phyloP scores from a whole-genome alignment of 164 flowering plant genomes.

The Pachysandra terminalis region DNA sequence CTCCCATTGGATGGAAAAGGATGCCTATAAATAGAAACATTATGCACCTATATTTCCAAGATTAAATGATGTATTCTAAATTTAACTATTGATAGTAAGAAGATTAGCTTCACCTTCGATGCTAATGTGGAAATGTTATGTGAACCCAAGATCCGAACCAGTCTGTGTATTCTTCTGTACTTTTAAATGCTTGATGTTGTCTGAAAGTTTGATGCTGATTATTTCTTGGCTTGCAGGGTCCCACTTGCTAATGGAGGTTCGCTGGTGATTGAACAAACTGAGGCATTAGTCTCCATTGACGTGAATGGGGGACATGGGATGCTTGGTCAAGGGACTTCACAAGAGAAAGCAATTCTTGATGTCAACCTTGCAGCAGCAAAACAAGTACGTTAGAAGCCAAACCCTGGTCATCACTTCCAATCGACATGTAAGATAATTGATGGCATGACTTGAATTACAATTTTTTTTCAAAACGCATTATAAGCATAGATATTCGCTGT shows the following conservation, averaged over 20 bases:
- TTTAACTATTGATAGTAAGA: not conserved
- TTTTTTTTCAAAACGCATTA: too few relatives aligned
- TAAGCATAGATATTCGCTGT: too few relatives aligned
- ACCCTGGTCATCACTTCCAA: constrained; percentile 12
- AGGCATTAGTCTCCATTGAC: constrained; percentile 95
- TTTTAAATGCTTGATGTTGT: not conserved
- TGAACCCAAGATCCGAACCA: not conserved
- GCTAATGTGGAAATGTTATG: not conserved
- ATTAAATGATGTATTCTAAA: too few relatives aligned
- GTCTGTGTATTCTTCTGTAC: not conserved
- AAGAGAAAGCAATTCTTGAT: constrained; percentile 86
- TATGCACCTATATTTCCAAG: not conserved
- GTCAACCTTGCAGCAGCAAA: constrained; percentile 97
- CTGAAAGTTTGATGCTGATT: constrained; percentile 7
- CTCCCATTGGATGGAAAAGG: not conserved
- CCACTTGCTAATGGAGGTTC: constrained; percentile 85
- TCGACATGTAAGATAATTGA: constrained; percentile 7
- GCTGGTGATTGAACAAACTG: constrained; percentile 76
- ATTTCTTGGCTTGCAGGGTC: constrained; percentile 53
- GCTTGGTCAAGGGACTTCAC: constrained; percentile 84
- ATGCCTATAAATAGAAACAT: not conserved
- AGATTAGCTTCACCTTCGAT: not conserved
- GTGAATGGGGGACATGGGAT: constrained; percentile 93
- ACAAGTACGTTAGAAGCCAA: constrained; percentile 56
- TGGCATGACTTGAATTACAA: not conserved